Conservation (phyloP, 805 yeast genomes). For the Nakazawaea ambrosiae region DNA sequence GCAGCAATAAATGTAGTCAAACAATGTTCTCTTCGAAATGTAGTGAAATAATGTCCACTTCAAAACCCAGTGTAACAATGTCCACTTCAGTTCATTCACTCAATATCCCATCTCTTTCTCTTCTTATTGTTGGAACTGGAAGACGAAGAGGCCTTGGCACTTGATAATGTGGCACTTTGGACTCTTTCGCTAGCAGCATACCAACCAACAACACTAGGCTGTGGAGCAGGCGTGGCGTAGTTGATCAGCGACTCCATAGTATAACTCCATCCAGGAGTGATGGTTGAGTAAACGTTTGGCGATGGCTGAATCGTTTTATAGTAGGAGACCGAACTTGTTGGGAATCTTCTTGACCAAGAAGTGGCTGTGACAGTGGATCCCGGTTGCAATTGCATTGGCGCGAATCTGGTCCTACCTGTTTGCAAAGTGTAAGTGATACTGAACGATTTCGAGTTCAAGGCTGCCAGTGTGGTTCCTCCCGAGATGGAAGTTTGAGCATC, state of each 20-base stretch:
- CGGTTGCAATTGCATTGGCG: constrained; percentile 94
- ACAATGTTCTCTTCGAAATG: too few relatives aligned
- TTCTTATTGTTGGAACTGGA: constrained; percentile 14
- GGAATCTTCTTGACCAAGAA: constrained; percentile 57
- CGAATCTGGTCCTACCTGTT: constrained; percentile 71
- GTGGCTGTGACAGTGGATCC: constrained; percentile 59
- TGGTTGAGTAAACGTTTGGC: constrained; percentile 52
- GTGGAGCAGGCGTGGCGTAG: constrained; percentile 64
- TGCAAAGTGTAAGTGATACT: constrained; percentile 69
- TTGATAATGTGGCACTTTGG: constrained; percentile 20
- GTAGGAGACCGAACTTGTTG: constrained; percentile 62
- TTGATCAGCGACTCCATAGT: constrained; percentile 56
- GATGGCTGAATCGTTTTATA: constrained; percentile 39
- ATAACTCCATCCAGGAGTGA: constrained; percentile 83
- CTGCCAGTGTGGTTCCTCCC: constrained; percentile 32
- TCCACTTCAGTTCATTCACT: too few relatives aligned
- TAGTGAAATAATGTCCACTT: too few relatives aligned
- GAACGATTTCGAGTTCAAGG: constrained; percentile 45
- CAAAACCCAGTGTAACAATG: too few relatives aligned
- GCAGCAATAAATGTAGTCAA: too few relatives aligned
- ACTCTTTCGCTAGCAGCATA: constrained; percentile 56
- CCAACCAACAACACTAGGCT: constrained; percentile 58
- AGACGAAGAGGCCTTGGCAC: not conserved
- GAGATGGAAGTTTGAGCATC: constrained; percentile 25
- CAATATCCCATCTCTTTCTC: constrained; percentile 25